These are phyloP conservation scores for Hylodesmum podocarpum DNA, from an alignment of 306 rosid species.

Conservation along the genomic window DNA sequence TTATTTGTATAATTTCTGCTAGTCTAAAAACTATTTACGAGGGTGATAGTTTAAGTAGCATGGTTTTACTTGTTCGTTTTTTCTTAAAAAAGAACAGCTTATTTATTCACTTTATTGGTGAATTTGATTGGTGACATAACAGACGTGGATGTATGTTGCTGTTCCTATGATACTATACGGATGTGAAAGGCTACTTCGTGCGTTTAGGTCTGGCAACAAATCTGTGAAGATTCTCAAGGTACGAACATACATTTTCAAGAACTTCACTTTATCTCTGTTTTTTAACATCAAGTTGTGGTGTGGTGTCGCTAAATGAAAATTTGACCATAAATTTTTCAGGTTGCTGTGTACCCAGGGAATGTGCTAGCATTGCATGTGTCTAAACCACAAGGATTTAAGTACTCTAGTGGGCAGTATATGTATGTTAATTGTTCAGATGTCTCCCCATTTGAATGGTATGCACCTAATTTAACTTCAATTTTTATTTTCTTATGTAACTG, in stretches of 20 bases:
- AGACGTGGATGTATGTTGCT: constrained; percentile 92
- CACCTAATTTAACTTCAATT: neutral
- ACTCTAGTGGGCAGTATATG: constrained; percentile 84
- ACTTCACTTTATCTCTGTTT: neutral
- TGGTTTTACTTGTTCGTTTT: neutral
- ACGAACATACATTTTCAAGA: constrained; percentile 25
- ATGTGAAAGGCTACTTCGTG: constrained; percentile 75
- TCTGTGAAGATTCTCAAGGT: constrained; percentile 70
- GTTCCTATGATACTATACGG: constrained; percentile 71
- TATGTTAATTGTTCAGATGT: constrained; percentile 68
- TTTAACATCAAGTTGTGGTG: neutral
- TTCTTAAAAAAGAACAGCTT: neutral
- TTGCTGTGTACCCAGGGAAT: constrained; percentile 91
- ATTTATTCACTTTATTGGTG: neutral
- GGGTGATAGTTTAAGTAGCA: too few species aligned
- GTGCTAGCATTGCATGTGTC: constrained; percentile 78
- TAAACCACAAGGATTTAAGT: constrained; percentile 79
- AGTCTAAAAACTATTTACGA: too few species aligned
- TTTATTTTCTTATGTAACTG: neutral
- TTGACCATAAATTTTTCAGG: constrained; percentile 39
- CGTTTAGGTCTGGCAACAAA: constrained; percentile 62
- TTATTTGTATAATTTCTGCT: too few species aligned
- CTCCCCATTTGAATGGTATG: constrained; percentile 87
- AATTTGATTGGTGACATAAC: neutral
- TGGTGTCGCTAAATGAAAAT: neutral